Conservation (phyloP, 1,139 yeast genomes). For the Sugiyamaella novakii region DNA sequence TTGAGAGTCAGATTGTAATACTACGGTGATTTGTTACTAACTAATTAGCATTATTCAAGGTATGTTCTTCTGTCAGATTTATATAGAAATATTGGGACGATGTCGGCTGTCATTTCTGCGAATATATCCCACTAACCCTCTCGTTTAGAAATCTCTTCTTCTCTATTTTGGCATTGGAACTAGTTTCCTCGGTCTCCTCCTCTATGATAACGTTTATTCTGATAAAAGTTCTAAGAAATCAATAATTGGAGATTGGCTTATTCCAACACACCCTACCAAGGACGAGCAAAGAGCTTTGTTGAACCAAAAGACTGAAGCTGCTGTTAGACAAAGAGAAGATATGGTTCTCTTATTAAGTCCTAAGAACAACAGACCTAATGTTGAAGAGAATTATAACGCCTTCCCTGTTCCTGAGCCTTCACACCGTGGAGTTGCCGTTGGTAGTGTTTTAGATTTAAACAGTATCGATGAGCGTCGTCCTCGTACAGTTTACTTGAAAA, state of each 20-base stretch:
- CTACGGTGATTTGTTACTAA: no score
- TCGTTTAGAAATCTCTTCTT: slow-evolving; percentile 29
- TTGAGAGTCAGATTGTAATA: not conserved
- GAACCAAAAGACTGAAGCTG: slow-evolving; percentile 19
- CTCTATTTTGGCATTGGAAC: slow-evolving; percentile 31
- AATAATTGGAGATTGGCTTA: slow-evolving; percentile 35
- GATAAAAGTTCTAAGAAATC: slow-evolving; percentile 30
- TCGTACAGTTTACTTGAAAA: slow-evolving; percentile 29
- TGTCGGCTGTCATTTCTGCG: no score
- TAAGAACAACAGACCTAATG: slow-evolving; percentile 28
- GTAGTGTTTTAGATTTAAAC: slow-evolving; percentile 31
- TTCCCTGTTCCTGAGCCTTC: slow-evolving; percentile 35
- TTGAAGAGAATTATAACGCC: slow-evolving; percentile 28
- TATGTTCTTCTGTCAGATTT: not conserved
- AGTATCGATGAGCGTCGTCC: slow-evolving; percentile 33
- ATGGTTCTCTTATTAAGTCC: slow-evolving; percentile 27
- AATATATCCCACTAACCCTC: no score
- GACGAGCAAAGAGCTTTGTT: slow-evolving; percentile 23
- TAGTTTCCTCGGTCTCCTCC: slow-evolving; percentile 31
- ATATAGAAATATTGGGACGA: no score
- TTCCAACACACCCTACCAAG: slow-evolving; percentile 28
- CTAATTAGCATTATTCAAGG: slow-evolving; percentile 17
- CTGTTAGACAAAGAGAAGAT: slow-evolving; percentile 27
- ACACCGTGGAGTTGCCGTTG: slow-evolving; percentile 33
- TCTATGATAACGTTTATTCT: slow-evolving; percentile 34